Conservation (phyloP, 2,329 filamentous ascomycete species). For the Dactylonectria estremocensis region DNA sequence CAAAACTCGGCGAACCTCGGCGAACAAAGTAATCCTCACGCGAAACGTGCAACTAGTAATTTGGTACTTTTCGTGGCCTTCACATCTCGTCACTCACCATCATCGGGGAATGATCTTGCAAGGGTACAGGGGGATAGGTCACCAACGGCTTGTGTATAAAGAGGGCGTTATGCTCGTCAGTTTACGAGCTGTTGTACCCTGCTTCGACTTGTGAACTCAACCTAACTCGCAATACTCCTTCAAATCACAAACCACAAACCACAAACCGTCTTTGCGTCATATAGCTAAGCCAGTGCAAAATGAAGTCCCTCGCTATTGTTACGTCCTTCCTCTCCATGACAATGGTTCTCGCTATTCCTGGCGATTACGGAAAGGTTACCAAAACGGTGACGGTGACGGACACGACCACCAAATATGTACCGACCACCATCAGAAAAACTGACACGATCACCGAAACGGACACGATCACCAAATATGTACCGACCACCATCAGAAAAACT, state of each 20-base stretch:
- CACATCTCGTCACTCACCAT: background rate
- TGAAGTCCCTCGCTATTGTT: background rate
- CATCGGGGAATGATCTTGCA: slow-evolving; percentile 3
- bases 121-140: background rate
- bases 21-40: background rate
- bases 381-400: background rate
- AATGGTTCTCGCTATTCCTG: slow-evolving; percentile 6
- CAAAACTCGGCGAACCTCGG: background rate
- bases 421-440: background rate
- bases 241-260: background rate
- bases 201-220: background rate
- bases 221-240: background rate
- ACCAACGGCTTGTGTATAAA: slow-evolving; percentile 8
- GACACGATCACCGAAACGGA: background rate
- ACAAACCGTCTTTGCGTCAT: slow-evolving; percentile 3
- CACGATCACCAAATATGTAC: background rate
- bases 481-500: background rate
- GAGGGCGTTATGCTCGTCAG: background rate
- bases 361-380: slow-evolving; percentile 1
- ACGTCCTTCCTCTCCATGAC: slow-evolving; percentile 10
- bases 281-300: background rate
- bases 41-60: background rate
- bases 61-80: background rate
- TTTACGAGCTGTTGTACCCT: background rate
- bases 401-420: background rate